Percentiles rank a stretch among this genome's conserved stretches.
phyloP scores from a whole-genome alignment of 2,329 filamentous ascomycete genomes.

The Fusarium sarcochroum region DNA sequence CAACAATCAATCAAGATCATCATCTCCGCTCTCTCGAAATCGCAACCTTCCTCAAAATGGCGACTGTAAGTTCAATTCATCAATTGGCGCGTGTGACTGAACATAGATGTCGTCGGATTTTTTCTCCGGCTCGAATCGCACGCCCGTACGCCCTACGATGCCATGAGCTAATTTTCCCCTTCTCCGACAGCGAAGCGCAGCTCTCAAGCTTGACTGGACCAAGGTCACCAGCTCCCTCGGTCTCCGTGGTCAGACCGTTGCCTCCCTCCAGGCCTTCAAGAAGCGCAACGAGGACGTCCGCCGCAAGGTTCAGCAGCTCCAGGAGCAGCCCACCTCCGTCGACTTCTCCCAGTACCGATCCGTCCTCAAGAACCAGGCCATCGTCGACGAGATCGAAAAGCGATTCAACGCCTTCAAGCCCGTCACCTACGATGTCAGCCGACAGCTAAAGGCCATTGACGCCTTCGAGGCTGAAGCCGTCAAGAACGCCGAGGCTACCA shows the following conservation, averaged over 20 bases:
- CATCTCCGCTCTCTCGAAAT: conserved; percentile 63
- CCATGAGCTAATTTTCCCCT: conserved; percentile 69
- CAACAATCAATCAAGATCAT: conserved; percentile 63
- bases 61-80: conserved; percentile 71
- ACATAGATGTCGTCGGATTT: conserved; percentile 35
- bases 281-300: conserved; percentile 99
- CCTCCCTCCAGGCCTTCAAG: conserved; percentile 96
- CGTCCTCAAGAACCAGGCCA: conserved; percentile 93
- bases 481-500: conserved; percentile 97
- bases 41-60: conserved; percentile 72
- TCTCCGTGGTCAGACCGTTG: conserved; percentile 93
- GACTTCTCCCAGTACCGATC: conserved; percentile 95
- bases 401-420: conserved; percentile 94
- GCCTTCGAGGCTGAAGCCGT: conserved; percentile 97
- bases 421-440: conserved; percentile 88
- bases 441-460: conserved; percentile 98
- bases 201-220: conserved; percentile 99
- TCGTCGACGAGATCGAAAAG: conserved; percentile 97
- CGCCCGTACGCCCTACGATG: conserved; percentile 38
- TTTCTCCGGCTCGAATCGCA: conserved; percentile 18
- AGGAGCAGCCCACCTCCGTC: conserved; percentile 86
- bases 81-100: conserved; percentile 49
- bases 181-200: conserved; percentile 86
- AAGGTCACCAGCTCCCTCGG: conserved; percentile 95
- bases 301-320: conserved; percentile 89